Percentiles rank a stretch among this genome's conserved stretches.
Conservation (phyloP, 2,329 filamentous ascomycete genomes). For the Alternaria brassicicola region DNA sequence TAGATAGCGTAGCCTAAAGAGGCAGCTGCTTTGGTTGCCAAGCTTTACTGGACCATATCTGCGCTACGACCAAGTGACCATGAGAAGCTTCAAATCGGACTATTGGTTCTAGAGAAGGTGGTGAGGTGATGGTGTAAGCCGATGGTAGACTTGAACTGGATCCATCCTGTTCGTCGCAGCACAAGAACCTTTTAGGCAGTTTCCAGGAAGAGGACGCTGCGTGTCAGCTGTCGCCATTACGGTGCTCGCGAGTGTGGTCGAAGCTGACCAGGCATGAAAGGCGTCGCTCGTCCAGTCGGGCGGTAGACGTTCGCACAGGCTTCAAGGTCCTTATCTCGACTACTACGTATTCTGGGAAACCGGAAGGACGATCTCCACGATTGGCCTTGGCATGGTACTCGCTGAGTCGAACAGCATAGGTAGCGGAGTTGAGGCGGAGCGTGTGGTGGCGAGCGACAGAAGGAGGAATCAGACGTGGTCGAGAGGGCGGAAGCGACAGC, state of each 20-base stretch:
- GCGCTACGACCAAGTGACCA: conserved; percentile 12
- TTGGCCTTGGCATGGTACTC: conserved; percentile 11
- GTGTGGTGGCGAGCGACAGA: not conserved
- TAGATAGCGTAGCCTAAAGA: conserved; percentile 18
- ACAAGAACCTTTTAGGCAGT: not conserved
- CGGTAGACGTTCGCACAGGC: not conserved
- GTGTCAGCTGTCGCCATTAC: not conserved
- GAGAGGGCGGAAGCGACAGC: not conserved
- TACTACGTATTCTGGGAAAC: not conserved
- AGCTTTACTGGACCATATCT: conserved; percentile 14
- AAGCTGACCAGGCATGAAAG: not conserved
- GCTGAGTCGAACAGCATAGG: not conserved
- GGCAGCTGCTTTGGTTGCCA: conserved; percentile 29
- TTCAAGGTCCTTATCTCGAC: conserved; percentile 10
- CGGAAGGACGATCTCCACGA: conserved; percentile 6
- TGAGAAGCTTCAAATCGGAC: conserved; percentile 3
- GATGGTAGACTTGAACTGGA: conserved; percentile 7
- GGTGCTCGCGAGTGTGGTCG: not conserved
- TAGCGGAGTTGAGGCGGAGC: not conserved
- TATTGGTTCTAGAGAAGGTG: conserved; percentile 1
- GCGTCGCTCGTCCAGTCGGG: not conserved
- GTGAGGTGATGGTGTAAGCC: conserved; percentile 3
- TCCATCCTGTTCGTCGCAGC: not conserved
- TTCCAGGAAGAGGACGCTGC: not conserved
- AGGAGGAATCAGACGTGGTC: not conserved